Base-by-base conservation (phyloP, 2,329 filamentous ascomycete genomes). In the Bipolaris bicolor region DNA sequence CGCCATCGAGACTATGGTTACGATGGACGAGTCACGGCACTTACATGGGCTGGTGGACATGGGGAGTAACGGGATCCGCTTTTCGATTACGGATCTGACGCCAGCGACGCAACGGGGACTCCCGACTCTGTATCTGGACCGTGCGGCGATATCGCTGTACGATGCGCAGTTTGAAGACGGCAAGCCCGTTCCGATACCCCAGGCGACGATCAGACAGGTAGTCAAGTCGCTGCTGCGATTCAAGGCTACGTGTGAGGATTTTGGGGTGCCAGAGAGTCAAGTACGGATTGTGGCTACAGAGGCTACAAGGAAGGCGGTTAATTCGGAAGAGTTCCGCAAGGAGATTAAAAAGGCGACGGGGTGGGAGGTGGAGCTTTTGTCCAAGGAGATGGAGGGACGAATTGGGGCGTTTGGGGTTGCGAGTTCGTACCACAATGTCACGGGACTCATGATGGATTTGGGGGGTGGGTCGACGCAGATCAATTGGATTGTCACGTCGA, bases 271-370 rank as follows among this genome's bases (percentile, higher is more conserved):
- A 0, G 72, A 81, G 0, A 65, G 76, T 33, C 87, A 92, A 62
- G 85, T 94, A 58, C 84, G 85, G 18, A 85, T 97, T 9, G 85
- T 97, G 40, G 93, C 92, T 18, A 97, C 93, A 0, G 93, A 97
- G 76, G 93, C 93, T 3, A 95, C 93, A 73, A 87, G 93, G 43
- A 90, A 87, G 22, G 91, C 93, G 5, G 76, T 84, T 56, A 97
- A 97, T 69, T 87, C 88, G 0, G 80, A 80, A 18, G 83, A 86
- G 1, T 91, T 95, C 77, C 81, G 90, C 1, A 73, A 78, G 0
- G 82, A 83, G 31, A 93, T 97, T 61, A 80, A 82, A 41, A 72
- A 80, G 2, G 79, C 80, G 2, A 88, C 88, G 0, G 90, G 87
- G 1, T 87, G 92, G 77, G 80, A 81, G 0, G 90, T 96, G 0